Evolutionary conservation across 768 basidiomycete species (phyloP).

Genomic region (Antrodiella citrinella): DNA sequence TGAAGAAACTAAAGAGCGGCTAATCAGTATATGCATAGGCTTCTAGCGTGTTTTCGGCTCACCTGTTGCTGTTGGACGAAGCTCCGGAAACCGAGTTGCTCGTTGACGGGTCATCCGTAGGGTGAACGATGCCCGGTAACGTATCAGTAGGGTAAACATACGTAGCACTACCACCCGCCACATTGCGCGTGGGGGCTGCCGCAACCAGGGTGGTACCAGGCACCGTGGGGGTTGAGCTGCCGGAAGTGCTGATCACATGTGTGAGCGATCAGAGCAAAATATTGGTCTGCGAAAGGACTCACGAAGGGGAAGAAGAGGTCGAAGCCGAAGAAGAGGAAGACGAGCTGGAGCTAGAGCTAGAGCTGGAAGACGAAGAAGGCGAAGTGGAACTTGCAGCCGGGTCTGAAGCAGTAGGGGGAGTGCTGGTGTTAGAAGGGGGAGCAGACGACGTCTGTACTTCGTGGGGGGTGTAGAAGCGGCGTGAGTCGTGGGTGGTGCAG

Average conservation of each 20-base stretch:
- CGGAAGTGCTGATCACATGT: not conserved
- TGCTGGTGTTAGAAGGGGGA: not conserved
- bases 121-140: not conserved
- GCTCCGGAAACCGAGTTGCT: not conserved
- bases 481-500: slow-evolving; percentile 1
- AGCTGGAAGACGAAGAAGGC: not conserved
- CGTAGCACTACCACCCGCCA: not conserved
- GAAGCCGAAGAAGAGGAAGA: slow-evolving; percentile 7
- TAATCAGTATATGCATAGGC: too few species aligned
- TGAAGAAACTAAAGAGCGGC: slow-evolving; percentile 37
- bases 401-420: not conserved
- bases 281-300: not conserved
- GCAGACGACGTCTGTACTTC: slow-evolving; percentile 1
- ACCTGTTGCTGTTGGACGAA: too few species aligned
- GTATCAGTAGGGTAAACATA: not conserved
- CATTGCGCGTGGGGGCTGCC: slow-evolving; percentile 7
- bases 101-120: not conserved
- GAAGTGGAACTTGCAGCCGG: not conserved
- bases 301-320: slow-evolving; percentile 1
- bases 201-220: not conserved
- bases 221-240: not conserved
- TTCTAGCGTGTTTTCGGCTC: too few species aligned
- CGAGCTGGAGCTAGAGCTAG: not conserved
- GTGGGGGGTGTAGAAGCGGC: not conserved
- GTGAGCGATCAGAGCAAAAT: not conserved